phyloP scores from a whole-genome alignment of 108 stramenopile species.

The Schizochytrium sp. region DNA sequence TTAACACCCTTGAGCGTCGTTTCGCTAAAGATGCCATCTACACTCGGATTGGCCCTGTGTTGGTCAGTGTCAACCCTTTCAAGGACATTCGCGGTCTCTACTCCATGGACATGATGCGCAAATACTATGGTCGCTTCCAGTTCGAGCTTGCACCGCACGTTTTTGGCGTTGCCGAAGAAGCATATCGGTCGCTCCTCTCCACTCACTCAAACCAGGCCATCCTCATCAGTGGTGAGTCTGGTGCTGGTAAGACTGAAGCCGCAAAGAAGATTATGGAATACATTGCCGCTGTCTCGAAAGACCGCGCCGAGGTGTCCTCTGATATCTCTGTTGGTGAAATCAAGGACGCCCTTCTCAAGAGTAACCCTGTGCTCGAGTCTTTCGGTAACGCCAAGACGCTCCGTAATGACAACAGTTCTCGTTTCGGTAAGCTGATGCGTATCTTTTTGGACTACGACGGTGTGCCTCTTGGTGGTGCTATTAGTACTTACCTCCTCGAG shows the following conservation, averaged over 20 bases:
- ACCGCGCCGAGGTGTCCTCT: conserved; percentile 48
- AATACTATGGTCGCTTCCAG: conserved; percentile 65
- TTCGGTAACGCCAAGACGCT: conserved; percentile 74
- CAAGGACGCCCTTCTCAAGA: conserved; percentile 64
- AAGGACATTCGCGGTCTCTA: conserved; percentile 69
- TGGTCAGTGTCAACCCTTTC: conserved; percentile 62
- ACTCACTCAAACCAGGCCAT: conserved; percentile 64
- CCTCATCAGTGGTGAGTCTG: conserved; percentile 74
- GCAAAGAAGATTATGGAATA: conserved; percentile 89
- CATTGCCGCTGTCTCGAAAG: conserved; percentile 64
- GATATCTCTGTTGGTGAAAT: conserved; percentile 43
- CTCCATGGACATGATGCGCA: background rate
- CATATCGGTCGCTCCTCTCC: conserved; percentile 52
- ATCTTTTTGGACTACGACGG: conserved; percentile 68
- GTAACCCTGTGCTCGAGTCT: conserved; percentile 73
- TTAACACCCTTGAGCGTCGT: background rate
- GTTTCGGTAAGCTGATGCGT: conserved; percentile 80
- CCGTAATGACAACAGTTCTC: conserved; percentile 72
- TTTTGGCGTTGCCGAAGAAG: conserved; percentile 66
- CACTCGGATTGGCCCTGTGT: conserved; percentile 53
- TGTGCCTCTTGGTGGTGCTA: conserved; percentile 63
- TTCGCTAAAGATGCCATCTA: conserved; percentile 56
- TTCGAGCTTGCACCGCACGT: conserved; percentile 66
- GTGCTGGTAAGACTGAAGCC: conserved; percentile 76
- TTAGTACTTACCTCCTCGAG: conserved; percentile 79